A percentile compares a stretch with the other conserved stretches of the same genome.
phyloP scores from a whole-genome alignment of 2,329 filamentous ascomycete genomes.

The Leptographium wingfieldii region DNA sequence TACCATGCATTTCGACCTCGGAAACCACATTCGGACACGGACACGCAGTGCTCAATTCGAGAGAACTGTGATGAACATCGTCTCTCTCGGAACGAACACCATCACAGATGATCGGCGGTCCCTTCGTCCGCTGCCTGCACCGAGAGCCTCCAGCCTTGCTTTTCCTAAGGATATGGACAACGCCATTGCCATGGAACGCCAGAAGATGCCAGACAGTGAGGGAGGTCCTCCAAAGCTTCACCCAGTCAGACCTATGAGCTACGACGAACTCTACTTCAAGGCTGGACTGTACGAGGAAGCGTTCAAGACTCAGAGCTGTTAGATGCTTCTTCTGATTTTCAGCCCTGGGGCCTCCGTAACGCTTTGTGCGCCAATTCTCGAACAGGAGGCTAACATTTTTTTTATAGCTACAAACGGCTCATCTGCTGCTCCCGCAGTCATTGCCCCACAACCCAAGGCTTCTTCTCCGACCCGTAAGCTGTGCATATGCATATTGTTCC shows the following conservation, averaged over 20 bases:
- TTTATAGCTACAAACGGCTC: slow-evolving; percentile 30
- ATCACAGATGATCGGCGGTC: slow-evolving; percentile 11
- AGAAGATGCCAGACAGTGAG: slow-evolving; percentile 33
- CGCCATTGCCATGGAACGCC: not conserved
- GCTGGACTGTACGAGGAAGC: not conserved
- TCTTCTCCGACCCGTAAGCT: slow-evolving; percentile 19
- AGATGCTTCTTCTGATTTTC: slow-evolving; percentile 11
- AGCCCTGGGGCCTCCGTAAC: not conserved
- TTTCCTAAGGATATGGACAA: slow-evolving; percentile 16
- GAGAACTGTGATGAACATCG: slow-evolving; percentile 13
- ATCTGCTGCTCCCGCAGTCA: slow-evolving; percentile 20
- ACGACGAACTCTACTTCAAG: slow-evolving; percentile 32
- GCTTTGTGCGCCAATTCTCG: not conserved
- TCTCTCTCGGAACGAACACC: slow-evolving; percentile 1
- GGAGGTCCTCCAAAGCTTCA: slow-evolving; percentile 32
- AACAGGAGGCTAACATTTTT: slow-evolving; percentile 12
- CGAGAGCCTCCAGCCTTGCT: slow-evolving; percentile 23
- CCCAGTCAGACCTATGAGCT: slow-evolving; percentile 29
- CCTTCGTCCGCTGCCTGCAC: slow-evolving; percentile 16
- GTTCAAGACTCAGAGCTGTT: not conserved
- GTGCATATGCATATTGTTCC: not conserved
- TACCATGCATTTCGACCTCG: slow-evolving; percentile 28
- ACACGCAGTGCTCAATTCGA: slow-evolving; percentile 38
- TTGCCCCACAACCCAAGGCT: slow-evolving; percentile 23
- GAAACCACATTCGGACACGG: slow-evolving; percentile 30